Base-by-base conservation (phyloP, 768 basidiomycete species). In the Rhodotorula paludigena region DNA sequence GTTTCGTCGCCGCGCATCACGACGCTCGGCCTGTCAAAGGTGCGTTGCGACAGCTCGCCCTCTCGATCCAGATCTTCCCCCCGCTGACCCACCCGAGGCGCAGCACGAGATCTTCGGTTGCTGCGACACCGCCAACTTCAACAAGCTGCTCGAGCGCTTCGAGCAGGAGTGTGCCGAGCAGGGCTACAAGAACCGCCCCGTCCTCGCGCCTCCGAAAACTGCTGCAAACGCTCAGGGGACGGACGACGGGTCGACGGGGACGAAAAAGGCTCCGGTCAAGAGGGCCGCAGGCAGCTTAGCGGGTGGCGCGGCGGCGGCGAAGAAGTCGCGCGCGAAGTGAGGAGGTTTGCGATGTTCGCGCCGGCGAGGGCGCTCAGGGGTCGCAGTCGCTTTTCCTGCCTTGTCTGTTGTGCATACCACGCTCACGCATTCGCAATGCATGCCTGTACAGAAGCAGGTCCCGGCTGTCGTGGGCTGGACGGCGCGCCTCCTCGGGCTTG, bases 1-100 rank as follows among this genome's bases (percentile, higher is more conserved):
- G 80, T 84, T 53, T 79, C 80, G 2, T 82, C 81, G 28, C 81
- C 81, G 5, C 78, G 83, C 2, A 76, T 83, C 30, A 81, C 82
- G 3, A 74, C 73, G 5, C 74, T 79, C 67, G 82, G 81, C 65
- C 80, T 81, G 76, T 79, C 80, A 5, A 78, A 77, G 11, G 80
- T 60, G 36, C 32, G 57, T 25, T 35, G 3, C n/a, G n/a, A n/a
- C n/a, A 5, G 20, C 33, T 39, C n/a, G 5, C 6, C 14, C 15
- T 7, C 45, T 35, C 21, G 8, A 10, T 23, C 35, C 36, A 3
- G 36, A 14, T 25, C 36, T 54, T 12, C n/a, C 15, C 4, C 32
- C 16, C 1, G 14, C 21, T 36, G 35, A n/a, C 45, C 14, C 15
- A 9, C 15, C 15, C 25, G n/a, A 20, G 20, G 35, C 33, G 16